Conservation (phyloP, 2,329 filamentous ascomycete species). For the Aspergillus floridensis region DNA sequence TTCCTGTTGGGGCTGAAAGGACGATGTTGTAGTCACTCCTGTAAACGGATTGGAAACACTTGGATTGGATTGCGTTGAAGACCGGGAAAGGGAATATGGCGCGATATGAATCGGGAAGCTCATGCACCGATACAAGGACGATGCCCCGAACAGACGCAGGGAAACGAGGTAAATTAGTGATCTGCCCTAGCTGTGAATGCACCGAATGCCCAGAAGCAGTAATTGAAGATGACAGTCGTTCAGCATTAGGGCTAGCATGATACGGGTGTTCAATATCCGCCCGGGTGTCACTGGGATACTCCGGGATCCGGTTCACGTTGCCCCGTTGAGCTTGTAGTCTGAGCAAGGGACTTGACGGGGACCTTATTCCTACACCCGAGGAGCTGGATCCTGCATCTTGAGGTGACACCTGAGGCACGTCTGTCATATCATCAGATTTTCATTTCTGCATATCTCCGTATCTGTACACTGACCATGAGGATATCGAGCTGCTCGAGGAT, state of each 20-base stretch:
- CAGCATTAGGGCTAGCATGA: neutral
- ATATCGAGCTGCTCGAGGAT: neutral
- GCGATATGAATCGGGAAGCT: slow-evolving; percentile 67
- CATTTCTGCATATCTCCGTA: too few species aligned
- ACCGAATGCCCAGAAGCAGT: neutral
- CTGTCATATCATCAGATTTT: slow-evolving; percentile 11
- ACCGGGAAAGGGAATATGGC: slow-evolving; percentile 68
- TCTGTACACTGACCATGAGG: slow-evolving; percentile 29
- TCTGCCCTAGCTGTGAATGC: neutral
- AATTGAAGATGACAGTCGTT: neutral
- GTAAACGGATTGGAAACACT: slow-evolving; percentile 68
- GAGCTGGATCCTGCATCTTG: slow-evolving; percentile 28
- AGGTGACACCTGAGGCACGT: slow-evolving; percentile 20
- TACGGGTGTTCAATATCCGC: neutral
- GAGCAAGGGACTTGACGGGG: slow-evolving; percentile 33
- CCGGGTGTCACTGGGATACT: neutral
- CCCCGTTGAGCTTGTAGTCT: slow-evolving; percentile 23
- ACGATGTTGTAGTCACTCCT: slow-evolving; percentile 71
- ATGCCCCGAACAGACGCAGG: slow-evolving; percentile 55
- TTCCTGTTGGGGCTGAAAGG: slow-evolving; percentile 77
- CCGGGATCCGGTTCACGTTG: neutral
- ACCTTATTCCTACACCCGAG: slow-evolving; percentile 21
- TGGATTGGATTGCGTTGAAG: slow-evolving; percentile 82
- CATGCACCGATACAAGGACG: slow-evolving; percentile 55
- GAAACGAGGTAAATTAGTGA: slow-evolving; percentile 25